Conservation (phyloP, 78 protist species). For the Dictyostelium capitatum region DNA sequence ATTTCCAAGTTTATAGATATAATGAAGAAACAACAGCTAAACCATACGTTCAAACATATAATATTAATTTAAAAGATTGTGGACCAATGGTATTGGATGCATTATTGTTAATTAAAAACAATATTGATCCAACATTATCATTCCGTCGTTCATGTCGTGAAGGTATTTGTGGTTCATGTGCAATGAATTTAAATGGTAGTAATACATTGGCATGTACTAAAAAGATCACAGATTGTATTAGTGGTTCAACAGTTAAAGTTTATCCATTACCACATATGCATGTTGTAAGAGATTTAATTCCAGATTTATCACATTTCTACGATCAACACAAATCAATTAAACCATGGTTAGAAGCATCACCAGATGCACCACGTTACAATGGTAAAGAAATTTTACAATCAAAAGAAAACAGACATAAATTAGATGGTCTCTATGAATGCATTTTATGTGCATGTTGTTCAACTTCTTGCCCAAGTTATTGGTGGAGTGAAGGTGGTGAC, state of each 20-base stretch:
- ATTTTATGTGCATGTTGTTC: slow-evolving; percentile 96
- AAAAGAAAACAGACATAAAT: slow-evolving; percentile 87
- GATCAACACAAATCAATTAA: slow-evolving; percentile 87
- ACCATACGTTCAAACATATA: slow-evolving; percentile 87
- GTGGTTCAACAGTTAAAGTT: slow-evolving; percentile 77
- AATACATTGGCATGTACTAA: slow-evolving; percentile 94
- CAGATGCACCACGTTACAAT: slow-evolving; percentile 71
- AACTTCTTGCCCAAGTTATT: slow-evolving; percentile 94
- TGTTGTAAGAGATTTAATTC: slow-evolving; percentile 91
- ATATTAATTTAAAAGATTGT: slow-evolving; percentile 87
- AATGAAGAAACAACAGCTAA: slow-evolving; percentile 81
- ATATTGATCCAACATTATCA: slow-evolving; percentile 92
- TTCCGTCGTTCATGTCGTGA: slow-evolving; percentile 96
- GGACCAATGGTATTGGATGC: slow-evolving; percentile 96
- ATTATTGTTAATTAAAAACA: slow-evolving; percentile 89
- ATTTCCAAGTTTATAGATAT: slow-evolving; percentile 78
- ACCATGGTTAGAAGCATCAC: slow-evolving; percentile 91
- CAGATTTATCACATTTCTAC: slow-evolving; percentile 92
- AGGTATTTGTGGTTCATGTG: slow-evolving; percentile 97
- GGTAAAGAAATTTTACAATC: slow-evolving; percentile 77
- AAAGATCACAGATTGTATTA: slow-evolving; percentile 61
- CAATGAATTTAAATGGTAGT: slow-evolving; percentile 93
- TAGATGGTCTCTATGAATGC: slow-evolving; percentile 97
- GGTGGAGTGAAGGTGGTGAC: slow-evolving; percentile 94
- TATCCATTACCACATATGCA: slow-evolving; percentile 96